Percentiles rank a stretch among this genome's conserved stretches.
Evolutionary conservation across 768 basidiomycete genomes (phyloP).

Genomic region (Asterophora parasitica): DNA sequence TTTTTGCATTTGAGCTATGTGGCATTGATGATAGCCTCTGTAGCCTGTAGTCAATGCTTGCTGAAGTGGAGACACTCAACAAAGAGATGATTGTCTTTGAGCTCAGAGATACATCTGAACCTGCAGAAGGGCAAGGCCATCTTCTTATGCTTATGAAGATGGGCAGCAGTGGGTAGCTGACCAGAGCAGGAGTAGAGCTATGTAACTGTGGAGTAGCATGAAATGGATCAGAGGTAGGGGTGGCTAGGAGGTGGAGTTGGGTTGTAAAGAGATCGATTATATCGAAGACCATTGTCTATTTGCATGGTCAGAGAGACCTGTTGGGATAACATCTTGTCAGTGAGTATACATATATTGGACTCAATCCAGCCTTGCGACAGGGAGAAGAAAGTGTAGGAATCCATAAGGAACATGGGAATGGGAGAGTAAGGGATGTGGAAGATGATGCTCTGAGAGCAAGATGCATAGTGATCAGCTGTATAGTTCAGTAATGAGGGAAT

Average conservation of each 20-base stretch:
- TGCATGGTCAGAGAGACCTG: no score
- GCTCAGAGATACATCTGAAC: neutral
- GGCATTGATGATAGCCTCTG: neutral
- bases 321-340: neutral
- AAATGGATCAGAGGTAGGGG: neutral
- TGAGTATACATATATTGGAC: constrained; percentile 10
- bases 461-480: constrained; percentile 13
- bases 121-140: neutral
- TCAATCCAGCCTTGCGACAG: constrained; percentile 16
- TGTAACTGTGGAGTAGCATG: neutral
- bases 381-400: constrained; percentile 12
- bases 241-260: neutral
- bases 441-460: constrained; percentile 2
- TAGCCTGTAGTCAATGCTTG: neutral
- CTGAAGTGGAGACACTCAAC: constrained; percentile 4
- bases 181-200: neutral
- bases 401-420: constrained; percentile 16
- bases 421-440: constrained; percentile 6
- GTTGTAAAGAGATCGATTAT: neutral
- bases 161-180: neutral
- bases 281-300: neutral
- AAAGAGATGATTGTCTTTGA: constrained; percentile 6
- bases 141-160: neutral
- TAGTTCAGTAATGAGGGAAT: constrained; percentile 1
- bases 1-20: neutral